These are phyloP conservation scores for Sporisorium graminicola DNA, from an alignment of 1,284 basidiomycete genomes.

Conservation along the genomic window DNA sequence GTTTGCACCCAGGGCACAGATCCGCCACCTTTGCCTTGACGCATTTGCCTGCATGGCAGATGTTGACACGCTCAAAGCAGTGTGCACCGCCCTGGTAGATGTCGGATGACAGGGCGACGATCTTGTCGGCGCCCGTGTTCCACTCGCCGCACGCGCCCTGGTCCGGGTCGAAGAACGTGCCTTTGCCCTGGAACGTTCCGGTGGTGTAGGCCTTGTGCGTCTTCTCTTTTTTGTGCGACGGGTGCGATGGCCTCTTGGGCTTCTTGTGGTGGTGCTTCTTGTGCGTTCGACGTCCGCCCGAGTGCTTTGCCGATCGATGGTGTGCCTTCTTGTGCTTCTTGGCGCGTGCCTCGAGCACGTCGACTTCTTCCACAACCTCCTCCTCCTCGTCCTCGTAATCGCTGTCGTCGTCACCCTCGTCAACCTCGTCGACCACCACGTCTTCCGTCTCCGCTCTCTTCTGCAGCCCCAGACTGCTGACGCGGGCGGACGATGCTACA, in stretches of 20 bases:
- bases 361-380: constrained; percentile 5
- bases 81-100: constrained; percentile 34
- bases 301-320: constrained; percentile 25
- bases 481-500: background rate
- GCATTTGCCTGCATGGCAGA: constrained; percentile 30
- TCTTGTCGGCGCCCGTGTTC: constrained; percentile 31
- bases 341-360: constrained; percentile 15
- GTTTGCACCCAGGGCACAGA: constrained; percentile 33
- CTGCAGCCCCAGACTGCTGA: background rate
- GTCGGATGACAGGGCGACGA: constrained; percentile 37
- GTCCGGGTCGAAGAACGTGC: constrained; percentile 37
- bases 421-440: background rate
- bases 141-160: constrained; percentile 41
- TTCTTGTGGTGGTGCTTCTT: background rate
- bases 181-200: constrained; percentile 28
- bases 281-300: background rate
- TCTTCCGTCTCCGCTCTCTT: constrained; percentile 3
- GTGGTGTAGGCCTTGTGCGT: background rate
- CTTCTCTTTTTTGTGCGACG: background rate
- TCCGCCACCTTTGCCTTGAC: constrained; percentile 35
- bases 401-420: background rate
- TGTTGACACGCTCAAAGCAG: constrained; percentile 16
- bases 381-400: no score
- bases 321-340: constrained; percentile 14
- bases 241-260: background rate